A percentile compares a stretch with the other conserved stretches of the same genome.
These are phyloP conservation scores for Mucor irregularis DNA, from an alignment of 371 early-diverging fungal genomes.

Conservation along the genomic window DNA sequence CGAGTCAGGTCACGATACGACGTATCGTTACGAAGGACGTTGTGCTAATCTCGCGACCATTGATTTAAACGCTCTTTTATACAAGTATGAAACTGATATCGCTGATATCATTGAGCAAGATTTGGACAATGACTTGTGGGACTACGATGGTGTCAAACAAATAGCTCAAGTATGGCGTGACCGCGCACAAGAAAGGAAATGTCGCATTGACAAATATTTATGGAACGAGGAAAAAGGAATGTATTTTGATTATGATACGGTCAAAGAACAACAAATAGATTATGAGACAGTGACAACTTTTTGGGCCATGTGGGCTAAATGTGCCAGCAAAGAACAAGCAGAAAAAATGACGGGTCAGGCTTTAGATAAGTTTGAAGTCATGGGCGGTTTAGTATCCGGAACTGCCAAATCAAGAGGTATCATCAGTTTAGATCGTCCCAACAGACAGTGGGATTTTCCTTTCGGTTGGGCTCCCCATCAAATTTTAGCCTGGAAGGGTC, in stretches of 20 bases:
- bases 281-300: constrained; percentile 80
- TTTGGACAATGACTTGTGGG: constrained; percentile 51
- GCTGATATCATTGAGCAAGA: constrained; percentile 64
- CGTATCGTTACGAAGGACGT: constrained; percentile 84
- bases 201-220: constrained; percentile 65
- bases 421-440: constrained; percentile 75
- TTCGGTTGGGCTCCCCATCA: constrained; percentile 97
- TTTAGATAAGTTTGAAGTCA: constrained; percentile 72
- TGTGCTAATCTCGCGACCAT: constrained; percentile 89
- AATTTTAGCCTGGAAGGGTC: constrained; percentile 89
- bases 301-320: constrained; percentile 82
- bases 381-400: constrained; percentile 82
- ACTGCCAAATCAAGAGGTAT: constrained; percentile 78
- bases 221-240: constrained; percentile 77
- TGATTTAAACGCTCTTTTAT: constrained; percentile 85
- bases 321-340: constrained; percentile 67
- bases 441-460: constrained; percentile 93
- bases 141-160: constrained; percentile 28
- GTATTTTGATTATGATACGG: constrained; percentile 86
- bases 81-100: constrained; percentile 90
- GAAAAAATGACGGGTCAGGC: constrained; percentile 40
- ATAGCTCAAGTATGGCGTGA: constrained; percentile 45
- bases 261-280: constrained; percentile 38
- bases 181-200: constrained; percentile 46
- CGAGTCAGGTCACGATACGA: constrained; percentile 94